Base-by-base conservation (phyloP, 2,329 filamentous ascomycete species). In the Diaporthe amygdali region DNA sequence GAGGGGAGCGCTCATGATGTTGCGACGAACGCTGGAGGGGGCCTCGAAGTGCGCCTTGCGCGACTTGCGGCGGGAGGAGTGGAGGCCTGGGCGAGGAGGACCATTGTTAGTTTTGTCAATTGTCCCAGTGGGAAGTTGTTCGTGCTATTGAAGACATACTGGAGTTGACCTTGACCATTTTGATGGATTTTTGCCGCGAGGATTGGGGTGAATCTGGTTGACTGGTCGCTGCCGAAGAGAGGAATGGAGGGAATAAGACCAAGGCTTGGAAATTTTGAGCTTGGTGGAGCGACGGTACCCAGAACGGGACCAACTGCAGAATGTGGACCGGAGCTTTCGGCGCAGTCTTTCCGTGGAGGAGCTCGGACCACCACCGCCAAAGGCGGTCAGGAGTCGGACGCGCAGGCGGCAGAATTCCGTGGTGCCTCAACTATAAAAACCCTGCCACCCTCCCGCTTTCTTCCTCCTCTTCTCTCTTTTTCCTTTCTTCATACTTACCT, bases 41-140 rank as follows among this genome's bases (percentile, higher is more conserved):
- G 96, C 96, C 84, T 90, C 89, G 92, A 97, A 99, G 91, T 99
- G 96, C 84, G 94, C 94, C 91, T 97, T 97, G 87, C 96, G 94
- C 88, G 94, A 96, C 94, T 99, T 99, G 89, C 96, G 93, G 88
- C 96, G 92, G 83, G 95, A 97, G 86, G 94, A 94, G 85, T 89
- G 84, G 82, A 94, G 82, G 80, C 84, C 90, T 92, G 76, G 61
- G 49, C 34, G 74, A 59, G 51, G 30, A 49, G 15, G 49, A 27
- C 47, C 44, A 70, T 70, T 49, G 75, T 78, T 72, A 80, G 73
- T 52, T 34, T 41, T 39, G 10, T 37, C 73, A 64, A 51, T 74
- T 55, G 41, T 52, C 12, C 55, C 12, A 37, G 52, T 22, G n/a
- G 12, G 25, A 2, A 1, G 25, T 39, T 14, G 22, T 9, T 52